Percentiles rank a stretch among this genome's conserved stretches.
phyloP scores from a whole-genome alignment of 2,329 filamentous ascomycete genomes.

The Leptographium lundbergii region DNA sequence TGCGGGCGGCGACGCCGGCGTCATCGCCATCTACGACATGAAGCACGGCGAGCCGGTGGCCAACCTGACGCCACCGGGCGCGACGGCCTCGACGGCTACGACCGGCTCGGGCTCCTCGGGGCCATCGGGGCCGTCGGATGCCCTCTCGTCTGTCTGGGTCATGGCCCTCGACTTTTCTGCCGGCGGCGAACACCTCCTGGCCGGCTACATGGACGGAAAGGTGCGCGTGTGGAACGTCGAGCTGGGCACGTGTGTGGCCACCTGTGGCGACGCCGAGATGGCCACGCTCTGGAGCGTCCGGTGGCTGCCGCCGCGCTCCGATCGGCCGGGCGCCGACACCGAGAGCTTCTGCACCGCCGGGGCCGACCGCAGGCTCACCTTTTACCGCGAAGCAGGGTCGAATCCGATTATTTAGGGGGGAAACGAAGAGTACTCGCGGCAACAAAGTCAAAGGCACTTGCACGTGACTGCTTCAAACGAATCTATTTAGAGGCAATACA shows the following conservation, averaged over 20 bases:
- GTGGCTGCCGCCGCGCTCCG: constrained; percentile 61
- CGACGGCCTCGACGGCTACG: constrained; percentile 8
- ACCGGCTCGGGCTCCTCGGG: too few relatives aligned
- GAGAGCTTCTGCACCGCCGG: constrained; percentile 71
- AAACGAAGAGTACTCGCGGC: too few relatives aligned
- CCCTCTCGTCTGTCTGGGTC: constrained; percentile 71
- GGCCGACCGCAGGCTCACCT: constrained; percentile 60
- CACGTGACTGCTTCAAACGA: too few relatives aligned
- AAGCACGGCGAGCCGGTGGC: constrained; percentile 85
- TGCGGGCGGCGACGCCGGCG: constrained; percentile 75
- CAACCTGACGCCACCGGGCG: constrained; percentile 42
- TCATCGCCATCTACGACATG: constrained; percentile 88
- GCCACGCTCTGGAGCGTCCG: constrained; percentile 68
- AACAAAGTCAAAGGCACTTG: too few relatives aligned
- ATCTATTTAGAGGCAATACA: too few relatives aligned
- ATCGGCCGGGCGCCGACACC: constrained; percentile 24
- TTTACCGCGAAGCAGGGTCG: constrained; percentile 62
- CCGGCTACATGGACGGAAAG: constrained; percentile 82
- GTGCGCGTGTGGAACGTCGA: constrained; percentile 94
- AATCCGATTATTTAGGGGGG: constrained; percentile 9
- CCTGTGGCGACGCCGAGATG: constrained; percentile 81
- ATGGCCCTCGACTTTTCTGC: constrained; percentile 86
- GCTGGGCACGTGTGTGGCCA: constrained; percentile 72
- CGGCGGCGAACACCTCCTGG: constrained; percentile 83
- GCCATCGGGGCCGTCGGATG: constrained; percentile 20